Evolutionary conservation across 1,284 basidiomycete genomes (phyloP).

Genomic region (Cryptococcus deneoformans): DNA sequence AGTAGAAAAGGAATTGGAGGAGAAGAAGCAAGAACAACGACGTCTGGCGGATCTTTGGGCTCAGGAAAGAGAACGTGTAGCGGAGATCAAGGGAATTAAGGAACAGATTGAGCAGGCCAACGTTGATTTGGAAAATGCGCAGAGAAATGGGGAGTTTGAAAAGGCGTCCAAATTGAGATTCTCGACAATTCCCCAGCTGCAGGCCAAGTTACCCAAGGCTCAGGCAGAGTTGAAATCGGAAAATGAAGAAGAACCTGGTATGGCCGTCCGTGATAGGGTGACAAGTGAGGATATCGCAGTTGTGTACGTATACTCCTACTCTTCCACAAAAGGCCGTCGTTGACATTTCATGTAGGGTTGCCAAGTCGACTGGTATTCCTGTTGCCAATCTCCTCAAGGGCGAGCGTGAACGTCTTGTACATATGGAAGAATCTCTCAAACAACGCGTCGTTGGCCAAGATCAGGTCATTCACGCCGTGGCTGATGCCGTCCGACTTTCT

Average conservation of each 20-base stretch:
- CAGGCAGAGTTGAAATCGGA: conserved; percentile 59
- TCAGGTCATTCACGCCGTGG: conserved; percentile 72
- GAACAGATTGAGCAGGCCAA: conserved; percentile 75
- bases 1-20: conserved; percentile 62
- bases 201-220: conserved; percentile 63
- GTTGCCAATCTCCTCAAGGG: conserved; percentile 84
- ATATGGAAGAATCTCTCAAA: conserved; percentile 79
- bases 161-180: conserved; percentile 77
- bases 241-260: conserved; percentile 50
- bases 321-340: not conserved
- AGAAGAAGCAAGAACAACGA: conserved; percentile 62
- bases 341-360: conserved; percentile 52
- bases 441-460: conserved; percentile 85
- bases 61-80: conserved; percentile 69
- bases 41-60: conserved; percentile 70
- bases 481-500: conserved; percentile 85
- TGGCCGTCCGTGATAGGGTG: conserved; percentile 80
- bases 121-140: conserved; percentile 80
- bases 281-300: conserved; percentile 83
- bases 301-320: conserved; percentile 52
- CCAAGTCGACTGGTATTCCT: conserved; percentile 88
- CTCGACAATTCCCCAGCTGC: conserved; percentile 76
- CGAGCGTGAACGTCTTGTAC: conserved; percentile 84
- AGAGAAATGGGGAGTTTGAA: conserved; percentile 79
- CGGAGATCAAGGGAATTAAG: conserved; percentile 75